Evolutionary conservation across 1,139 yeast species (phyloP), one percentile per base, ranked within the genome.

Genomic region (Hemisphaericaspora xylanilytica): DNA sequence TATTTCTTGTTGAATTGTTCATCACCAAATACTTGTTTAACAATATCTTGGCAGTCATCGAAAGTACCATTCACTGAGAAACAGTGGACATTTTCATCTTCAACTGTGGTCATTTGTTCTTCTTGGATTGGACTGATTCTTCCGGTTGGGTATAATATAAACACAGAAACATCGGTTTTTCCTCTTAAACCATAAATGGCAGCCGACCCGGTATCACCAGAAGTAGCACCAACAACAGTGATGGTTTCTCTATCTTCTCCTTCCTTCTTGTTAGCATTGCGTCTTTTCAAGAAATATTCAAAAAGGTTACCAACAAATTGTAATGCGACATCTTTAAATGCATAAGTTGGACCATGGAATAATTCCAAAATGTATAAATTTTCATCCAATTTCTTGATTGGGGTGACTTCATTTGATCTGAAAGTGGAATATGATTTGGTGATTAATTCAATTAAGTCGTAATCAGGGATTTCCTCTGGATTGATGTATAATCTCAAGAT

Each of bases 201-300:
- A 38, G 99, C 99, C 35, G 96, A 86, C 38, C 99, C 99, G 34
- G 99, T 92, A 59, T 92, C 99, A 55, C 99, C 99, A 39, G 96
- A 86, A 20, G 99, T 92, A 32, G 99, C 99, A 54, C 99, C 99
- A 44, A 92, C 96, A 49, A 92, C 98, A 28, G 99, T 92, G 53
- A 92, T 75, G 46, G 80, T 78, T 52, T 88, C 94, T 56, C 94
- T 76, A 47, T 78, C 74, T 40, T 74, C 74, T 24, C 67, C 74
- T 18, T 69, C 78, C 30, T 76, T 67, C 57, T 83, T 78, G 33
- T 74, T 78, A 24, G 75, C 73, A 58, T 92, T 92, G 53, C 79
- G 77, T 64, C 96, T 83, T 43, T 76, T 72, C 56, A 92, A 72
- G 65, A 92, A 94, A 65, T 78, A 92, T 64, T 92, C 98, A 61